Percentiles rank a stretch among this genome's conserved stretches.
Conservation (phyloP, 495 filamentous ascomycete species). For the Hypoxylon lenormandii region DNA sequence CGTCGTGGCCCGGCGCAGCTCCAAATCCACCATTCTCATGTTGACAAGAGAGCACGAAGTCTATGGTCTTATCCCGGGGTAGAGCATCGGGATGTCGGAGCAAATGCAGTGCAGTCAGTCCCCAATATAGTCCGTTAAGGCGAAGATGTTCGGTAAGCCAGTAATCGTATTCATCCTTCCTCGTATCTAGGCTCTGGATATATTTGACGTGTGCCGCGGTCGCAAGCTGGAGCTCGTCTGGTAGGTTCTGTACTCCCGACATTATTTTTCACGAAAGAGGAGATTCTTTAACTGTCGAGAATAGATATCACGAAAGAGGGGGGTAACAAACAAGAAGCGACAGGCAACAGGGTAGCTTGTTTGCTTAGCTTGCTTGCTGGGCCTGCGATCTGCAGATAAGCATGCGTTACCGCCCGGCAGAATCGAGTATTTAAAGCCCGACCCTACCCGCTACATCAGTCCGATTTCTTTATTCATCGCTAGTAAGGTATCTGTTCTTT, state of each 20-base stretch:
- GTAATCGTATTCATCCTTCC: slow-evolving; percentile 93
- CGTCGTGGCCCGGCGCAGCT: slow-evolving; percentile 91
- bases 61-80: slow-evolving; percentile 81
- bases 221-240: slow-evolving; percentile 72
- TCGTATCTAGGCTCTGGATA: slow-evolving; percentile 90
- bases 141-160: slow-evolving; percentile 97
- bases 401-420: slow-evolving; percentile 33
- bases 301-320: neutral
- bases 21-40: slow-evolving; percentile 89
- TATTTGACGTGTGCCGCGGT: slow-evolving; percentile 87
- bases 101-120: slow-evolving; percentile 86
- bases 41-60: slow-evolving; percentile 92
- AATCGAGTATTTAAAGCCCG: slow-evolving; percentile 14
- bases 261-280: slow-evolving; percentile 23
- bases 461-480: slow-evolving; percentile 15
- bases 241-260: slow-evolving; percentile 56
- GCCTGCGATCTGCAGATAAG: too few species aligned
- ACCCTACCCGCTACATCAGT: neutral
- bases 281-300: neutral
- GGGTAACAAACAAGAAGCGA: too few species aligned
- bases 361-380: too few species aligned
- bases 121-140: slow-evolving; percentile 96
- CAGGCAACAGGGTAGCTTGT: too few species aligned
- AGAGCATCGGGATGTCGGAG: slow-evolving; percentile 83
- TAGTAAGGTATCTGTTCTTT: slow-evolving; percentile 37